These are phyloP conservation scores for Clavispora carvajalis DNA, from an alignment of 805 yeast species.

Conservation along the genomic window DNA sequence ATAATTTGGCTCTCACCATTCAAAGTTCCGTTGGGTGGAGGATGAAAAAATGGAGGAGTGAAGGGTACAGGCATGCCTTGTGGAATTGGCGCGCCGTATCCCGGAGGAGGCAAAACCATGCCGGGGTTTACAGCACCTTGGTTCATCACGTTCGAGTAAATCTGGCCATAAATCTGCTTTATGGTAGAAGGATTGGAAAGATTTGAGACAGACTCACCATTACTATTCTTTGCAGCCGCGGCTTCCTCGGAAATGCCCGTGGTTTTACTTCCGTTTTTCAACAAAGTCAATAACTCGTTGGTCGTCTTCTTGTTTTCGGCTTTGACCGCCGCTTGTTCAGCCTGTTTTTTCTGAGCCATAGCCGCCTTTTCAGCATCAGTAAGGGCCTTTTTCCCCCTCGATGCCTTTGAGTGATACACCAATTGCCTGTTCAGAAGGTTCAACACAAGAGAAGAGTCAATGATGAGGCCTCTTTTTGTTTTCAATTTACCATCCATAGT, in stretches of 20 bases:
- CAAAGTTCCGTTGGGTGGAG: constrained; percentile 6
- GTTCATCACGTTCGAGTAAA: constrained; percentile 38
- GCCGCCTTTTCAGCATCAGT: constrained; percentile 15
- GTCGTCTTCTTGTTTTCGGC: constrained; percentile 10
- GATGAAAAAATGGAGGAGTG: constrained; percentile 31
- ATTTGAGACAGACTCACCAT: constrained; percentile 13
- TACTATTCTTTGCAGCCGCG: not conserved
- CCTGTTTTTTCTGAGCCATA: not conserved
- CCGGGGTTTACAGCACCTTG: constrained; percentile 23
- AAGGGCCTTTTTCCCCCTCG: constrained; percentile 35
- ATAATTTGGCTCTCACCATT: not conserved
- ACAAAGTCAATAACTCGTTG: constrained; percentile 27
- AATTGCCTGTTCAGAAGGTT: constrained; percentile 73
- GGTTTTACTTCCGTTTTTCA: constrained; percentile 15
- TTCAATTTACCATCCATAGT: constrained; percentile 70
- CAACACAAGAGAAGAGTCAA: constrained; percentile 76
- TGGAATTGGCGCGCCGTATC: constrained; percentile 13
- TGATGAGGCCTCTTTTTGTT: constrained; percentile 76
- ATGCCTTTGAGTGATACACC: constrained; percentile 67
- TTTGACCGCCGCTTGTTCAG: constrained; percentile 5
- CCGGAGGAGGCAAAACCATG: constrained; percentile 1
- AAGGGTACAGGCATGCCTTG: constrained; percentile 33
- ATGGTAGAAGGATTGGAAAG: constrained; percentile 26
- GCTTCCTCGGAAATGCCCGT: not conserved
- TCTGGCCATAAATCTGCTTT: constrained; percentile 39